Evolutionary conservation across 2,329 filamentous ascomycete species (phyloP), one percentile per base, ranked within the genome.

Genomic region (Rachicladosporium sp.): DNA sequence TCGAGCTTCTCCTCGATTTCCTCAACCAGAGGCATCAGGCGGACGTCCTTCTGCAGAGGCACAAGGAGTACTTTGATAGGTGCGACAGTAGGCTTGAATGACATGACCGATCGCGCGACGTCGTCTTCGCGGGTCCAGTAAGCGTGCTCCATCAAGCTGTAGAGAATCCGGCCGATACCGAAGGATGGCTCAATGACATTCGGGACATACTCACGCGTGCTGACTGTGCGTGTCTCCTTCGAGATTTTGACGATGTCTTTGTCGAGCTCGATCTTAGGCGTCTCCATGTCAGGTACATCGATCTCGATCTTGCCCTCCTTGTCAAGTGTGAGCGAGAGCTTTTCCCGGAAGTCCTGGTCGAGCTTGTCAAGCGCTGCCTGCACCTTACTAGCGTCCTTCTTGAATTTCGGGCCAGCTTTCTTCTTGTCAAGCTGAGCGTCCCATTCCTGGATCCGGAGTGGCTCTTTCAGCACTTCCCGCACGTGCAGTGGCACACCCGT

Each of bases 21-120:
- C 53, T 76, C 73, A 40, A 88, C 69, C 35, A 83, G 71, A n/a
- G 87, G 83, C 51, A 74, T 76, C 70, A 96, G 94, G 49, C 81
- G 76, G 36, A 76, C 64, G 59, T 94, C 83, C 53, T 74, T 77
- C 40, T 87, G 93, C 33, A 96, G 73, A 29, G 89, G 89, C 15
- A 93, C 85, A 43, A 98, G 78, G 41, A 96, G 75, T 37, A 95
- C 87, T 70, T 95, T 95, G 48, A 85, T 94, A 2, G 91, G 91
- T n/a, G 91, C 87, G 38, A 95, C 74, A 0, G 76, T 71, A 4
- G 79, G 74, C 57, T 80, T 76, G 69, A 87, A 85, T 6, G 79
- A 84, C 44, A 87, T 69, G 36, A 85, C 86, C 64, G 82, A 82
- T 59, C 88, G 83, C 39, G 86, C 80, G 61, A 91, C 87, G 50